A percentile compares a stretch with the other conserved stretches of the same genome.
Conservation (phyloP, 345 rosid genomes). For the Xanthoceras sorbifolium region DNA sequence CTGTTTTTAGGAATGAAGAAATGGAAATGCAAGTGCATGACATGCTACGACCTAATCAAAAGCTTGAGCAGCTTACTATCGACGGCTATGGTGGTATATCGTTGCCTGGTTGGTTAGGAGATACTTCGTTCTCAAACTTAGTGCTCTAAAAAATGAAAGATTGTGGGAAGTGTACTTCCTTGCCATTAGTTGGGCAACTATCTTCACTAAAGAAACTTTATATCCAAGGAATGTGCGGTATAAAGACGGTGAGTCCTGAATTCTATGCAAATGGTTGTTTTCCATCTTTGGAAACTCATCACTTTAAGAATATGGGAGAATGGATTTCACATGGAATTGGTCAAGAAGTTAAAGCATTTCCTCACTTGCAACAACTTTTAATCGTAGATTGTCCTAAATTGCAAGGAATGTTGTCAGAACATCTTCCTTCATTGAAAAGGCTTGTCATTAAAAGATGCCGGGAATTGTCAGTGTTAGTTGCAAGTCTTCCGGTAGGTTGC, state of each 20-base stretch:
- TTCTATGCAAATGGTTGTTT: conserved; percentile 32
- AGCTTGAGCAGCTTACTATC: conserved; percentile 36
- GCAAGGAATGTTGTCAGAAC: conserved; percentile 21
- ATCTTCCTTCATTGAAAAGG: conserved; percentile 22
- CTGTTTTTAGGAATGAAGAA: conserved; percentile 14
- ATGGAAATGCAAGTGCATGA: conserved; percentile 31
- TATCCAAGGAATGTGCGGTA: conserved; percentile 34
- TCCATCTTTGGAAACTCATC: conserved; percentile 9
- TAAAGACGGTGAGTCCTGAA: conserved; percentile 33
- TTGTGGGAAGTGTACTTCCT: conserved; percentile 35
- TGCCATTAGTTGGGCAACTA: conserved; percentile 45
- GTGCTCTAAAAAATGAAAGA: conserved; percentile 23
- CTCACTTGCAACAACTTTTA: conserved; percentile 30
- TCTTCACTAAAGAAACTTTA: conserved; percentile 36
- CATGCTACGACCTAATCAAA: conserved; percentile 42
- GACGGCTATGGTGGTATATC: conserved; percentile 34
- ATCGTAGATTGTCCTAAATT: conserved; percentile 32
- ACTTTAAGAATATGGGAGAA: conserved; percentile 26
- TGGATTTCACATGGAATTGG: conserved; percentile 25
- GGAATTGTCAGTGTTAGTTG: conserved; percentile 9
- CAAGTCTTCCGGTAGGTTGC: not conserved
- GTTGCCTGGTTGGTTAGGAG: conserved; percentile 44
- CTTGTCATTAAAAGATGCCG: conserved; percentile 6
- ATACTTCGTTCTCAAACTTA: conserved; percentile 28
- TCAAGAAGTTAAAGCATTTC: conserved; percentile 25